phyloP scores from a whole-genome alignment of 352 stramenopile species.

The Phytophthora sansomeana region DNA sequence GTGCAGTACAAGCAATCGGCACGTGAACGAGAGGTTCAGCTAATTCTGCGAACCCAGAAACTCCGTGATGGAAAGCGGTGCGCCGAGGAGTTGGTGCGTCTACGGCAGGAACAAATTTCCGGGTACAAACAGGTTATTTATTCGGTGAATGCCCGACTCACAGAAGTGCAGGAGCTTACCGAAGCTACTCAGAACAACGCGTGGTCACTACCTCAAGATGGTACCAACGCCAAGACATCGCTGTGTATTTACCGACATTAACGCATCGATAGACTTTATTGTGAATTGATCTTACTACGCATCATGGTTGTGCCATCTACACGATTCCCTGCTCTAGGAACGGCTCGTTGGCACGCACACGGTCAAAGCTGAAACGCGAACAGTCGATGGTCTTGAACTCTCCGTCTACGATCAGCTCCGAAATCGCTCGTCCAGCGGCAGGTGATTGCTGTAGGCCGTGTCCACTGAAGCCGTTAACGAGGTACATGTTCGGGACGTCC shows the following conservation, averaged over 20 bases:
- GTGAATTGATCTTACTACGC: slow-evolving; percentile 9
- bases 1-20: slow-evolving; percentile 54
- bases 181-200: slow-evolving; percentile 38
- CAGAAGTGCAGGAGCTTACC: slow-evolving; percentile 51
- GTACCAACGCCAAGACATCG: slow-evolving; percentile 47
- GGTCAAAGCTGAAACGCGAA: slow-evolving; percentile 76
- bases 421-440: slow-evolving; percentile 75
- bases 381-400: slow-evolving; percentile 80
- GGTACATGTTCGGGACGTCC: slow-evolving; percentile 83
- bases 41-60: slow-evolving; percentile 41
- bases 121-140: slow-evolving; percentile 76
- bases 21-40: slow-evolving; percentile 48
- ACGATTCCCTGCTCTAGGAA: slow-evolving; percentile 84
- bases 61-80: slow-evolving; percentile 53
- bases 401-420: slow-evolving; percentile 77
- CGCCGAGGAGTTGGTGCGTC: slow-evolving; percentile 56
- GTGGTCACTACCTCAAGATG: slow-evolving; percentile 35
- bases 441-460: slow-evolving; percentile 85
- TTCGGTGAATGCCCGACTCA: slow-evolving; percentile 67
- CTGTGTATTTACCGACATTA: slow-evolving; percentile 78
- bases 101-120: slow-evolving; percentile 59
- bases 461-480: slow-evolving; percentile 88
- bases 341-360: slow-evolving; percentile 70
- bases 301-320: slow-evolving; percentile 37
- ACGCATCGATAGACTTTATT: slow-evolving; percentile 28